These are phyloP conservation scores for Glycine soja DNA, from an alignment of 306 rosid species.

Conservation along the genomic window DNA sequence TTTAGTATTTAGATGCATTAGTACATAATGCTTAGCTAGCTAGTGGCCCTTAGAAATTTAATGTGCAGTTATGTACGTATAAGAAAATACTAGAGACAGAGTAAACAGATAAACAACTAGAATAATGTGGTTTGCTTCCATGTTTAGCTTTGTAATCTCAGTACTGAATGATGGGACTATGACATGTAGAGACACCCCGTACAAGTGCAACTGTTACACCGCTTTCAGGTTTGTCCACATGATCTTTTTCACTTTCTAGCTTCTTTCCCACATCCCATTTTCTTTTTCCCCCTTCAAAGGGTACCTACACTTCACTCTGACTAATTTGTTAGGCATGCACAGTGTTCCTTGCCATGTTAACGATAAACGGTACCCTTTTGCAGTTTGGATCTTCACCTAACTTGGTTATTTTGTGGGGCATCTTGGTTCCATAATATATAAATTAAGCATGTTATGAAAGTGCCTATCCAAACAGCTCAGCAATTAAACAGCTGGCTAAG, in stretches of 20 bases:
- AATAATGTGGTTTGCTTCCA: conserved; percentile 13
- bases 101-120: conserved; percentile 10
- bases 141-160: conserved; percentile 24
- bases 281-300: background rate
- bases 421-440: background rate
- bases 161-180: conserved; percentile 14
- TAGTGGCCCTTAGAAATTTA: background rate
- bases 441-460: conserved; percentile 5
- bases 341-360: too few species aligned
- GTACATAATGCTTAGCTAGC: background rate
- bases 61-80: conserved; percentile 9
- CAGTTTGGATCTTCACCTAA: conserved; percentile 27
- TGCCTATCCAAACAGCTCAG: background rate
- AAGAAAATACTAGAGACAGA: conserved; percentile 20
- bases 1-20: background rate
- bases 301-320: background rate
- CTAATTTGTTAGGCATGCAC: background rate
- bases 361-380: background rate
- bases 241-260: too few species aligned
- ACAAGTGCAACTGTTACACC: conserved; percentile 39
- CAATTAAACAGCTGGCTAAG: background rate
- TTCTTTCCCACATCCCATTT: conserved; percentile 25
- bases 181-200: conserved; percentile 36
- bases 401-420: conserved; percentile 23
- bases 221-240: conserved; percentile 39